Evolutionary conservation across 768 basidiomycete species (phyloP).

Genomic region (Phylloporus scabripes): DNA sequence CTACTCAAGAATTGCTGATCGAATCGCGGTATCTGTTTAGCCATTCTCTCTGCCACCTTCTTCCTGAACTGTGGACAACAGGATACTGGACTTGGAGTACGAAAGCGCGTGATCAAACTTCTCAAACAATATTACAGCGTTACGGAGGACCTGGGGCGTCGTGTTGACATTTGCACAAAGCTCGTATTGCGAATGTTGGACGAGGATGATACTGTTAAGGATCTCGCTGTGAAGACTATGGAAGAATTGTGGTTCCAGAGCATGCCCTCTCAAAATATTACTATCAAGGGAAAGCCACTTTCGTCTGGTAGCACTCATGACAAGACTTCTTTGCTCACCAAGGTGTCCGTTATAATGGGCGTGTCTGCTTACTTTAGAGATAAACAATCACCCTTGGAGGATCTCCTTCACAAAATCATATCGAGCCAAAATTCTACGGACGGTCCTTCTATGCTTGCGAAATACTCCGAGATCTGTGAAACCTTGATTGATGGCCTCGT

Average conservation of each 20-base stretch:
- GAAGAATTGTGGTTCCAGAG: slow-evolving; percentile 87
- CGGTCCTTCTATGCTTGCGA: slow-evolving; percentile 48
- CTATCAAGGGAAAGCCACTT: slow-evolving; percentile 35
- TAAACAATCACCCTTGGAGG: slow-evolving; percentile 77
- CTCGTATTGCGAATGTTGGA: slow-evolving; percentile 83
- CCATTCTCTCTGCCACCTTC: neutral
- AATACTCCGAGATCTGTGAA: slow-evolving; percentile 81
- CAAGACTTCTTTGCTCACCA: slow-evolving; percentile 52
- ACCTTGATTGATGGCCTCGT: slow-evolving; percentile 82
- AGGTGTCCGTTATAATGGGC: slow-evolving; percentile 80
- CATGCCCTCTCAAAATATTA: slow-evolving; percentile 24
- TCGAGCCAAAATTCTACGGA: slow-evolving; percentile 59
- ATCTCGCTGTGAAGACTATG: slow-evolving; percentile 82
- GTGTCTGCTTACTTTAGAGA: slow-evolving; percentile 80
- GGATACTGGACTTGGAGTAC: slow-evolving; percentile 92
- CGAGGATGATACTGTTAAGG: slow-evolving; percentile 93
- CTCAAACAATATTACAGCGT: slow-evolving; percentile 76
- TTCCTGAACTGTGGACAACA: slow-evolving; percentile 27
- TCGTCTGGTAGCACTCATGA: slow-evolving; percentile 36
- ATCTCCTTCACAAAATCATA: slow-evolving; percentile 79
- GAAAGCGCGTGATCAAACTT: slow-evolving; percentile 95
- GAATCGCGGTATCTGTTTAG: slow-evolving; percentile 70
- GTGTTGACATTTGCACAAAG: slow-evolving; percentile 75
- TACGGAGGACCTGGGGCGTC: slow-evolving; percentile 51
- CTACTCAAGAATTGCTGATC: slow-evolving; percentile 80